Evolutionary conservation across 108 stramenopile genomes (phyloP).

Genomic region (Asterionellopsis glacialis): DNA sequence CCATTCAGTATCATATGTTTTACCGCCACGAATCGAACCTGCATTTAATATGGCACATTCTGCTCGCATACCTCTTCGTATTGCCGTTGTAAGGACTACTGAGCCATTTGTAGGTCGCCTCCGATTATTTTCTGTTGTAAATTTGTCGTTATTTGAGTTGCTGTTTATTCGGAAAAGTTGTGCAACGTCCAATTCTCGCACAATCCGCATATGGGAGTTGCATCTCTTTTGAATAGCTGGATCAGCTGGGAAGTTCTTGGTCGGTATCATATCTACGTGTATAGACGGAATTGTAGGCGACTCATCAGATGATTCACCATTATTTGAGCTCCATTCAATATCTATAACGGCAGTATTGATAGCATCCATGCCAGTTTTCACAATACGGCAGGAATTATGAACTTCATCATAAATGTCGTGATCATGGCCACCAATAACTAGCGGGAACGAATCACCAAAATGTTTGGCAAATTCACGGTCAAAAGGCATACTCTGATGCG

Average conservation of each 20-base stretch:
- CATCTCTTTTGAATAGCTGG: conserved; percentile 9
- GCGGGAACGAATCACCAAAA: conserved; percentile 15
- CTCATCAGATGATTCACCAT: background rate
- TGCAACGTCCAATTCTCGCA: conserved; percentile 27
- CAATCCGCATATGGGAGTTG: conserved; percentile 15
- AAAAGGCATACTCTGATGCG: conserved; percentile 51
- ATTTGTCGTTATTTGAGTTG: conserved; percentile 4
- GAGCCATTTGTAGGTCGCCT: conserved; percentile 21
- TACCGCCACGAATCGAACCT: conserved; percentile 34
- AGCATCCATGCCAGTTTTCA: conserved; percentile 45
- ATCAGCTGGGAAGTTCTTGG: conserved; percentile 18
- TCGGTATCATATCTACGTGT: conserved; percentile 14
- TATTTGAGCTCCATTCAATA: conserved; percentile 18
- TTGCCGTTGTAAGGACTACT: conserved; percentile 12
- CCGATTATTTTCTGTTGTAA: conserved; percentile 32
- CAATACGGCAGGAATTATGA: conserved; percentile 13
- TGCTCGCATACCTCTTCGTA: conserved; percentile 27
- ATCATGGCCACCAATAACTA: conserved; percentile 56
- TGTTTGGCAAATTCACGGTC: conserved; percentile 24
- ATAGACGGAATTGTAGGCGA: conserved; percentile 10
- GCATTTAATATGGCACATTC: conserved; percentile 42
- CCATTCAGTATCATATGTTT: conserved; percentile 21
- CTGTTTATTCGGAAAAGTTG: conserved; percentile 18
- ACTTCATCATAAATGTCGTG: conserved; percentile 34
- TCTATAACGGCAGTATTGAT: conserved; percentile 29